Base-by-base conservation (phyloP, 148 eudicot species). In the Vaccinium macrocarpon region DNA sequence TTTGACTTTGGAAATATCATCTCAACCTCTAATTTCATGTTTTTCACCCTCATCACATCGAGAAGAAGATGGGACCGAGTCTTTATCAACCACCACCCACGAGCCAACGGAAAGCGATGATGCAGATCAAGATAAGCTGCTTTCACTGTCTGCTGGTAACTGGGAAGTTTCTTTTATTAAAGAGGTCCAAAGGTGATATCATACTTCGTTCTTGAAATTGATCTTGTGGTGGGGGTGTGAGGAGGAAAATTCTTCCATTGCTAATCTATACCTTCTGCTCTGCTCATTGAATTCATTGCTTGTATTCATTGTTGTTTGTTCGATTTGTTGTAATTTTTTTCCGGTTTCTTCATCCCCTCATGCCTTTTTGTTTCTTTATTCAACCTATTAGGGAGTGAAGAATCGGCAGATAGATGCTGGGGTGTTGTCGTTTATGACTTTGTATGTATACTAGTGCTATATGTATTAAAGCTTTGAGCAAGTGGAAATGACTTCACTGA, bases 81-180 rank as follows among this genome's bases (percentile, higher is more conserved):
- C 92, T 48, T 80, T 84, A 16, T 90, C 94, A 79, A 84, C 80
- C 61, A 88, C 85, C 32, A 86, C 91, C 56, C 84, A 71, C 15
- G 98, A 90, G 75, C 84, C 82, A n/a, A 62, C 88, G 2, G 98
- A 90, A 74, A 90, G 88, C 64, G 98, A 92, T 53, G 93, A 91
- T 84, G 85, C 87, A 42, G 94, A 90, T 21, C 89, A 88, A 83
- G 91, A 91, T 76, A 93, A 91, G 87, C 86, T 76, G 70, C 81
- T 90, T 23, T 85, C 87, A 23, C 86, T 89, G 23, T 61, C 92
- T 42, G 79, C 91, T 9, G 86, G 87, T 78, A 81, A 51, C 68
- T 80, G 82, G 2, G 91, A 92, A 70, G 87, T 93, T 38, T 62
- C 92, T 55, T 92, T 92, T 84, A 84, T 94, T 71, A 94, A 86